A percentile compares a stretch with the other conserved stretches of the same genome.
Conservation (phyloP, 2,329 filamentous ascomycete species). For the Botrytis porri region DNA sequence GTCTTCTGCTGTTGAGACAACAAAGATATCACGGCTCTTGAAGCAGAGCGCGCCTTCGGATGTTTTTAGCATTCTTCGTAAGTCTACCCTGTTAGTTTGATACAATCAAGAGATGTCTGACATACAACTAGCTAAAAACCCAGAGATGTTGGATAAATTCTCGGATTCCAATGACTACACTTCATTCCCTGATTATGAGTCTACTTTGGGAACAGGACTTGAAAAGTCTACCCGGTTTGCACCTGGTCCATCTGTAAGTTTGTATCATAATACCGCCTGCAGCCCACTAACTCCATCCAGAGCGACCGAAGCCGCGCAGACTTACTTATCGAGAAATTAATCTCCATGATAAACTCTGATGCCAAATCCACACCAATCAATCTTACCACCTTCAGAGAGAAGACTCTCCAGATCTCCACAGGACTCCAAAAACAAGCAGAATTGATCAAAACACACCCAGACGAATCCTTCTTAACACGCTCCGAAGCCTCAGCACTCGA, state of each 20-base stretch:
- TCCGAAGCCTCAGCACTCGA: slow-evolving; percentile 26
- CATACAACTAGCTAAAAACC: slow-evolving; percentile 8
- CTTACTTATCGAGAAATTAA: slow-evolving; percentile 28
- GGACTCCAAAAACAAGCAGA: slow-evolving; percentile 8
- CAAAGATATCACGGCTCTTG: slow-evolving; percentile 33
- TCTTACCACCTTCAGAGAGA: background rate
- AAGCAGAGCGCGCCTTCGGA: slow-evolving; percentile 22
- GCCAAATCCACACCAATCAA: background rate
- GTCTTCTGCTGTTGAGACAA: slow-evolving; percentile 34
- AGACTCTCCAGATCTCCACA: background rate
- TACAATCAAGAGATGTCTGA: background rate
- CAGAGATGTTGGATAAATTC: slow-evolving; percentile 21
- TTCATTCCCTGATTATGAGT: slow-evolving; percentile 38
- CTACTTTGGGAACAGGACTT: slow-evolving; percentile 26
- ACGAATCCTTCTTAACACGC: slow-evolving; percentile 23
- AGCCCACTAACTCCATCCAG: slow-evolving; percentile 26
- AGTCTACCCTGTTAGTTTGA: slow-evolving; percentile 17
- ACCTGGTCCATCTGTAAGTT: slow-evolving; percentile 33
- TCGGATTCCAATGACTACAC: slow-evolving; percentile 36
- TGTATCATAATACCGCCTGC: background rate
- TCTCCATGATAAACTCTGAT: slow-evolving; percentile 24
- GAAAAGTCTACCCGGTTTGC: slow-evolving; percentile 31
- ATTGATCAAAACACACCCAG: background rate
- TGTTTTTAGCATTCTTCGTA: slow-evolving; percentile 35
- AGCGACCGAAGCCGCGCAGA: slow-evolving; percentile 27